These are phyloP conservation scores for Kwoniella dejecticola DNA, from an alignment of 768 basidiomycete genomes.

Conservation along the genomic window DNA sequence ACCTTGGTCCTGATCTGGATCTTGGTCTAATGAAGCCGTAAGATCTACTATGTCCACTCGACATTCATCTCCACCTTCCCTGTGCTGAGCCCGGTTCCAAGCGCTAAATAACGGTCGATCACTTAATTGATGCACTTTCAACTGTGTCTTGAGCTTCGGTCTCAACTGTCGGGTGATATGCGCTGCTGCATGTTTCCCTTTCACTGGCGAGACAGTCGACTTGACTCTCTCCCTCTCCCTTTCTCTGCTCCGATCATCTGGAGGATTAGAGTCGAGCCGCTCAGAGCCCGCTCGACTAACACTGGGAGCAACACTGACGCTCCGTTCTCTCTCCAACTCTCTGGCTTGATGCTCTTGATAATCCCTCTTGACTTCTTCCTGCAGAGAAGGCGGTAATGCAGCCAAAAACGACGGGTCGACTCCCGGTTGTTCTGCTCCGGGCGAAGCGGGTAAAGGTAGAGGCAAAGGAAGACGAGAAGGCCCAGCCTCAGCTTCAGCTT, in stretches of 20 bases:
- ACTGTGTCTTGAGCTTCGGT: slow-evolving; percentile 44
- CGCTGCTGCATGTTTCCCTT: slow-evolving; percentile 33
- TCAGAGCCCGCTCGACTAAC: too few relatives aligned
- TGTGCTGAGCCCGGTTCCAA: slow-evolving; percentile 29
- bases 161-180: slow-evolving; percentile 45
- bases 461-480: neutral
- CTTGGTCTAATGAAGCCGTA: slow-evolving; percentile 17
- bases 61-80: slow-evolving; percentile 4
- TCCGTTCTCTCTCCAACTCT: neutral
- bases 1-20: slow-evolving; percentile 2
- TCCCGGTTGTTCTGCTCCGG: slow-evolving; percentile 27
- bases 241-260: slow-evolving; percentile 4
- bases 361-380: slow-evolving; percentile 40
- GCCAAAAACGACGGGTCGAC: slow-evolving; percentile 51
- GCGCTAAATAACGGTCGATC: slow-evolving; percentile 41
- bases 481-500: too few relatives aligned
- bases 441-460: slow-evolving; percentile 10
- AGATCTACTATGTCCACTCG: slow-evolving; percentile 26
- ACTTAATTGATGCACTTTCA: slow-evolving; percentile 36
- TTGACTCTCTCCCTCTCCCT: too few relatives aligned
- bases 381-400: slow-evolving; percentile 41
- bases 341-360: slow-evolving; percentile 18
- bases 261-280: neutral
- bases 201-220: slow-evolving; percentile 33
- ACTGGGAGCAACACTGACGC: too few relatives aligned